Base-by-base conservation (phyloP, 2,329 filamentous ascomycete genomes). In the Aspergillus floridensis region DNA sequence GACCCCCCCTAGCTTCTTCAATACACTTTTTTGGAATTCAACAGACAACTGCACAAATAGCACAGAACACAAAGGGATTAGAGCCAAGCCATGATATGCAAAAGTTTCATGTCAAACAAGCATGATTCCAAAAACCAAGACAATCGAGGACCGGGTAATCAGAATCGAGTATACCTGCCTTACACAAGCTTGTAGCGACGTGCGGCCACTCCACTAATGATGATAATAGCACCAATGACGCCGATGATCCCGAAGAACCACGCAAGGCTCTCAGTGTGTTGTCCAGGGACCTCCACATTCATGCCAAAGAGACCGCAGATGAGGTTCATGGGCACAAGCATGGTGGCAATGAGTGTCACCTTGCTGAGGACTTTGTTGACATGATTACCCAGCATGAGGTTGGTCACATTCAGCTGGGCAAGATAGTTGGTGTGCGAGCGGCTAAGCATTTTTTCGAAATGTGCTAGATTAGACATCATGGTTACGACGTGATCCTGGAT, bases 401-500 rank as follows among this genome's bases (percentile, higher is more conserved):
- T 93, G 75, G 96, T 92, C 68, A 98, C 93, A 44, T 90, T 93
- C 63, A 98, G 86, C 72, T 97, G 95, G 1, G 95, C 93, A 41
- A 99, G 84, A 72, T 99, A 98, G 76, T 98, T 99, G 80, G 90
- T 91, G 80, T 99, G 95, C 2, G 91, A 90, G 22, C 95, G 89
- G 29, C 90, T 93, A 53, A 99, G 84, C 84, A 99, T 97, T 82
- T 98, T 98, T 76, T 99, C 95, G 68, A 96, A 97, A 74, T 99
- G 95, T 1, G 87, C 87, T 68, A 99, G 78, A 76, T 96, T 99
- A 67, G 91, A 95, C 85, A 96, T 96, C 93, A 98, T 98, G 49
- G 95, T 99, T 60, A 99, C 92, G 56, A 99, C 93, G 84, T 99
- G 95, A 78, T 99, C 95, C 77, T 99, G 95, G 65, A 99, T 97